Conservation (phyloP, 768 basidiomycete species). For the Auricularia heimuer region DNA sequence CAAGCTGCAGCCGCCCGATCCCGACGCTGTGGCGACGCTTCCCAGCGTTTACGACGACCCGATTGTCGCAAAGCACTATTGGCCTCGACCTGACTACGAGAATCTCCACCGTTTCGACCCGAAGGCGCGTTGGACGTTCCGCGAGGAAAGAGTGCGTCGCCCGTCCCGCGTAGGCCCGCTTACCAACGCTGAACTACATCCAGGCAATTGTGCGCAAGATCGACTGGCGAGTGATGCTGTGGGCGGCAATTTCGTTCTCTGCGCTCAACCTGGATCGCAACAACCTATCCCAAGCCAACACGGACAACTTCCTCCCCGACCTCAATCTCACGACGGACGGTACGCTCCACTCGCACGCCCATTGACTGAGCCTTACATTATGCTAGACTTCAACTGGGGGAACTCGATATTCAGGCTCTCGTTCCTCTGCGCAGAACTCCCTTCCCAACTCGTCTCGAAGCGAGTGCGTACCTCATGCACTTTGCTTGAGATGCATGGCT, state of each 20-base stretch:
- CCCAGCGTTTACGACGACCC: slow-evolving; percentile 57
- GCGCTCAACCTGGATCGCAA: slow-evolving; percentile 46
- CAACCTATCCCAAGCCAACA: slow-evolving; percentile 57
- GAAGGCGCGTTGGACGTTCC: slow-evolving; percentile 57
- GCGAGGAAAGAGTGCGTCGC: slow-evolving; percentile 45
- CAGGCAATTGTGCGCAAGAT: slow-evolving; percentile 49
- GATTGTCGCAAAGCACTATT: slow-evolving; percentile 36
- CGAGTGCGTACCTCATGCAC: slow-evolving; percentile 15
- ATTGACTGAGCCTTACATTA: background rate
- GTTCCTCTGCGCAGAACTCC: slow-evolving; percentile 48
- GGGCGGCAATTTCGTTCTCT: slow-evolving; percentile 58
- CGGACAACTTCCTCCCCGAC: slow-evolving; percentile 59
- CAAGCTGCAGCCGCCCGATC: slow-evolving; percentile 17
- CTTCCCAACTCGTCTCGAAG: slow-evolving; percentile 60
- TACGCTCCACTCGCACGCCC: background rate
- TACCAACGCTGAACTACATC: slow-evolving; percentile 1
- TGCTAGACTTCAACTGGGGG: slow-evolving; percentile 40
- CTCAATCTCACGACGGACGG: slow-evolving; percentile 52
- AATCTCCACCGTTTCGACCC: slow-evolving; percentile 58
- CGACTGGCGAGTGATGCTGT: slow-evolving; percentile 49
- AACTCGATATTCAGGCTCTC: slow-evolving; percentile 47
- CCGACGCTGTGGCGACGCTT: slow-evolving; percentile 49
- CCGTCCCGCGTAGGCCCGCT: background rate
- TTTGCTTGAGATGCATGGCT: too few species aligned
- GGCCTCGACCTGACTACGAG: slow-evolving; percentile 45